These are phyloP conservation scores for Leptographium wingfieldii DNA, from an alignment of 2,329 filamentous ascomycete genomes.

Conservation along the genomic window DNA sequence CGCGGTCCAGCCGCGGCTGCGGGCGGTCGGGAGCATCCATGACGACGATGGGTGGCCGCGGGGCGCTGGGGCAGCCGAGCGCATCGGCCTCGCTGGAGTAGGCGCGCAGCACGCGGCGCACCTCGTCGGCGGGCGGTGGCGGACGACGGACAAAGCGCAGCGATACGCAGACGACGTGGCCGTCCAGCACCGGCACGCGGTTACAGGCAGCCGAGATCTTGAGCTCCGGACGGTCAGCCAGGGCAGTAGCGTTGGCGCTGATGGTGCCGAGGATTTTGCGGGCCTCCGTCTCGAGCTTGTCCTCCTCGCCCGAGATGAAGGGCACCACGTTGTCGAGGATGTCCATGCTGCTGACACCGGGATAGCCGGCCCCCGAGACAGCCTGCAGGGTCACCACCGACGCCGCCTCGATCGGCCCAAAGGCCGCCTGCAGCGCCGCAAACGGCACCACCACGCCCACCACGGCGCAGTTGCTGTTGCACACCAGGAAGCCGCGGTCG, in stretches of 20 bases:
- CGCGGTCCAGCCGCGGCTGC: constrained; percentile 80
- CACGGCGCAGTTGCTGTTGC: constrained; percentile 97
- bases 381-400: constrained; percentile 90
- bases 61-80: constrained; percentile 79
- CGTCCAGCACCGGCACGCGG: constrained; percentile 86
- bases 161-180: constrained; percentile 89
- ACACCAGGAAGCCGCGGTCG: constrained; percentile 81
- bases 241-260: constrained; percentile 58
- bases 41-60: constrained; percentile 67
- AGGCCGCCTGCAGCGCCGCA: constrained; percentile 73
- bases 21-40: constrained; percentile 85
- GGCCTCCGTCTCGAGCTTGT: constrained; percentile 90
- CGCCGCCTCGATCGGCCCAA: constrained; percentile 66
- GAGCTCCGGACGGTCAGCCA: constrained; percentile 61
- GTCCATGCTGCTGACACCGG: constrained; percentile 86
- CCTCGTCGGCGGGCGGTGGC: constrained; percentile 59
- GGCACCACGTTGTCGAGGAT: constrained; percentile 93
- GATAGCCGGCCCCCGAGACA: constrained; percentile 83
- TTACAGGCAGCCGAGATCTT: constrained; percentile 82
- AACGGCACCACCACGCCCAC: constrained; percentile 94
- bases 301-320: constrained; percentile 85
- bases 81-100: constrained; percentile 74
- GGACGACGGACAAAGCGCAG: constrained; percentile 68
- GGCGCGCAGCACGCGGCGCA: constrained; percentile 64
- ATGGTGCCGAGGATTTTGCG: constrained; percentile 82